Conservation (phyloP, 2,329 filamentous ascomycete genomes). For the Rosellinia necatrix region DNA sequence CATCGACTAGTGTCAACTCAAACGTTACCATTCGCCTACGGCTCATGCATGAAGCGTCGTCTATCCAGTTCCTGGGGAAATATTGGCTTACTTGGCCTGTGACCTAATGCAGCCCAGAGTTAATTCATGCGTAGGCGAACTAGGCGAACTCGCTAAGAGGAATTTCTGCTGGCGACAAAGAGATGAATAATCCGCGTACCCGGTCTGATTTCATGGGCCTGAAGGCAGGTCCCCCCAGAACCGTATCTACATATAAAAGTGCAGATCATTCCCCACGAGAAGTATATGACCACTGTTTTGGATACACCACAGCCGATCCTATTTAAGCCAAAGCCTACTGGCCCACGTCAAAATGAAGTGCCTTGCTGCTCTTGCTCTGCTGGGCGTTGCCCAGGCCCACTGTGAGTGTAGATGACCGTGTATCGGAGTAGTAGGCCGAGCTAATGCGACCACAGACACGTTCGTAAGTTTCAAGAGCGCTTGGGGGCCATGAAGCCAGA, state of each 20-base stretch:
- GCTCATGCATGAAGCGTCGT: not conserved
- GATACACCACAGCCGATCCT: not conserved
- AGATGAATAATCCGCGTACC: not conserved
- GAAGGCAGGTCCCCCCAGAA: too few relatives aligned
- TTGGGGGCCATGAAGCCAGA: not conserved
- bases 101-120: not conserved
- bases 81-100: not conserved
- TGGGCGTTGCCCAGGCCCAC: conserved; percentile 35
- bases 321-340: not conserved
- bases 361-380: conserved; percentile 27
- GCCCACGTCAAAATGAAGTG: conserved; percentile 30
- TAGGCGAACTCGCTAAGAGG: too few relatives aligned
- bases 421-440: not conserved
- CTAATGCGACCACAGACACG: conserved; percentile 33
- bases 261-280: conserved; percentile 13
- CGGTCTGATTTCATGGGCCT: not conserved
- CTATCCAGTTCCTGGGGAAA: not conserved
- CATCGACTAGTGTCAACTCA: not conserved
- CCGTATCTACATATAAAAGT: conserved; percentile 20
- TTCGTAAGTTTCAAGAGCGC: conserved; percentile 28
- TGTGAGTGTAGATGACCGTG: conserved; percentile 26
- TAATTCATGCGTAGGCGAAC: not conserved
- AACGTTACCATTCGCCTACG: conserved; percentile 1
- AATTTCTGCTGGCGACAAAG: not conserved
- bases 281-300: not conserved